Percentiles rank a stretch among this genome's conserved stretches.
Conservation (phyloP, 1,284 basidiomycete species). For the Sporisorium sorghi region DNA sequence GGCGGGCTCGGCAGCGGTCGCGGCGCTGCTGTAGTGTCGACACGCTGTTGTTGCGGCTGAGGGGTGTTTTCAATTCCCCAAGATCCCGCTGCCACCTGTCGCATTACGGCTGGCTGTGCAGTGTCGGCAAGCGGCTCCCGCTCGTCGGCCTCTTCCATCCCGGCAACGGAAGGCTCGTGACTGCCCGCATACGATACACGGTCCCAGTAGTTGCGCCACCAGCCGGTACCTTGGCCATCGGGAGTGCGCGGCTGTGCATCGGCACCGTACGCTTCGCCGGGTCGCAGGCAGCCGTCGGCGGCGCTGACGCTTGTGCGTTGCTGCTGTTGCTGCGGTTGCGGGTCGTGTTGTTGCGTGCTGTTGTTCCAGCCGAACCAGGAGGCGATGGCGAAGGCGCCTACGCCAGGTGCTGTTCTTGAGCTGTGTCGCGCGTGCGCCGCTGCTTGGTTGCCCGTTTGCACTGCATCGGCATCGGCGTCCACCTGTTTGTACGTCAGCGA, state of each 20-base stretch:
- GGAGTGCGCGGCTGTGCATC: neutral
- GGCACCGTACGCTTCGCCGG: constrained; percentile 6
- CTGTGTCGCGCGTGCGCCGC: neutral
- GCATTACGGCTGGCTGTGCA: constrained; percentile 18
- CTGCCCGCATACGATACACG: constrained; percentile 24
- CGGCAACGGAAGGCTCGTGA: constrained; percentile 29
- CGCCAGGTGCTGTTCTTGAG: constrained; percentile 13
- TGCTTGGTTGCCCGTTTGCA: constrained; percentile 20
- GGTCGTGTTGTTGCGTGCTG: neutral
- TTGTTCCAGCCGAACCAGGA: constrained; percentile 39
- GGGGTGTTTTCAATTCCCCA: constrained; percentile 19
- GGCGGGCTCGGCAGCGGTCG: constrained; percentile 6
- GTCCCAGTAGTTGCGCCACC: constrained; percentile 49
- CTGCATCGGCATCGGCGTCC: constrained; percentile 10
- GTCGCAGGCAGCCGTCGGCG: constrained; percentile 7
- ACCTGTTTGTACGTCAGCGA: constrained; percentile 29
- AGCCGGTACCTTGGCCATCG: constrained; percentile 16
- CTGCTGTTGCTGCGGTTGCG: neutral
- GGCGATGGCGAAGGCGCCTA: constrained; percentile 36
- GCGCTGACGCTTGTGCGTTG: neutral
- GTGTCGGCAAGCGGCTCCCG: constrained; percentile 4
- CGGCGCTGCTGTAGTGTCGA: neutral
- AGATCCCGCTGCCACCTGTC: constrained; percentile 40
- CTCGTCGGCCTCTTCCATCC: constrained; percentile 20
- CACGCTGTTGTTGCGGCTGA: neutral